phyloP scores from a whole-genome alignment of 2,329 filamentous ascomycete genomes.

The Trichoderma arundinaceum region DNA sequence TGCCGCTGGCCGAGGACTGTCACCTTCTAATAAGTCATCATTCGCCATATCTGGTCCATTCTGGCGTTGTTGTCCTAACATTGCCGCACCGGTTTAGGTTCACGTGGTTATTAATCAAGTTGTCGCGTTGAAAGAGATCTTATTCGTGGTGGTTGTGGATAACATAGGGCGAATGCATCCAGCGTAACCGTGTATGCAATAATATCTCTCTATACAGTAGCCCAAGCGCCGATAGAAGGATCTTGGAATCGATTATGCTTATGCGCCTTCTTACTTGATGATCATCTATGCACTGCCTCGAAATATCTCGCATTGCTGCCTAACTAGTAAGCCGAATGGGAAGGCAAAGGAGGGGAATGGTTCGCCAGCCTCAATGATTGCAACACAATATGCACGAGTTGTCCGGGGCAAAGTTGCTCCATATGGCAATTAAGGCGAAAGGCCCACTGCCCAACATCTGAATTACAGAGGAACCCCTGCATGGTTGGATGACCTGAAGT shows the following conservation, averaged over 20 bases:
- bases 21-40: background rate
- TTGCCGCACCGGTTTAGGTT: background rate
- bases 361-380: background rate
- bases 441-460: background rate
- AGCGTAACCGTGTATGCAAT: background rate
- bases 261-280: background rate
- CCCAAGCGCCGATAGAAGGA: background rate
- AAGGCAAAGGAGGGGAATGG: background rate
- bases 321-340: background rate
- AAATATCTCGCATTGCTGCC: background rate
- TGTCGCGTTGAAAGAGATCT: background rate
- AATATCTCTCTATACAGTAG: background rate
- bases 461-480: background rate
- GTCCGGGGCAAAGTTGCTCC: background rate
- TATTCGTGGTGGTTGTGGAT: background rate
- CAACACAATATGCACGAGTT: background rate
- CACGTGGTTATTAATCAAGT: background rate
- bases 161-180: background rate
- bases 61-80: background rate
- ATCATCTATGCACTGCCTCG: background rate
- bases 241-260: background rate
- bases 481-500: background rate
- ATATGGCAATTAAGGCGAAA: background rate
- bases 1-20: background rate
- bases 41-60: background rate